Conservation (phyloP, 2,329 filamentous ascomycete genomes). For the Sordariomycetes sp. region DNA sequence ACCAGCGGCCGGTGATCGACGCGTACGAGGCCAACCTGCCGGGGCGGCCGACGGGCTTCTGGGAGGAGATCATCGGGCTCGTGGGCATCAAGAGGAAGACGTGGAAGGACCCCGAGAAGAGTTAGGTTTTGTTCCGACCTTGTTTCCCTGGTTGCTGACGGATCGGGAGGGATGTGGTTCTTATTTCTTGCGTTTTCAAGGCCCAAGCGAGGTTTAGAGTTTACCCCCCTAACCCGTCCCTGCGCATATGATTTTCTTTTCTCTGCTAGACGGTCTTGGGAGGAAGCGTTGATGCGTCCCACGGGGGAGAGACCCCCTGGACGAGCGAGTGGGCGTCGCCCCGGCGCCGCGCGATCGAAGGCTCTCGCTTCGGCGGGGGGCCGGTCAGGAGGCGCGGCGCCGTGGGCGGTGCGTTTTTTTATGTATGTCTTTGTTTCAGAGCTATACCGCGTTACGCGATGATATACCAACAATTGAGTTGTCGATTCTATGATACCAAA, state of each 20-base stretch:
- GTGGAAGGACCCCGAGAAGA: not conserved
- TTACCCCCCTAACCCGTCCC: no score
- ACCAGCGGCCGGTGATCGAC: constrained; percentile 50
- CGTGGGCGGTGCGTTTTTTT: not conserved
- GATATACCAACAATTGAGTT: not conserved
- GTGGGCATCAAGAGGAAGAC: constrained; percentile 23
- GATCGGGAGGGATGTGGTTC: not conserved
- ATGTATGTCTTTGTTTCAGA: not conserved
- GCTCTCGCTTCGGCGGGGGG: not conserved
- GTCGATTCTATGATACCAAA: not conserved
- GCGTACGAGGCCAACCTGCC: constrained; percentile 43
- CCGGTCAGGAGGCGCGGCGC: not conserved
- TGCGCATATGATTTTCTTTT: not conserved
- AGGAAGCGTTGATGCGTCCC: not conserved
- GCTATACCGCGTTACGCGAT: not conserved
- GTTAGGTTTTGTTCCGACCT: not conserved
- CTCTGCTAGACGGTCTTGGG: not conserved
- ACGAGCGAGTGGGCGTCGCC: not conserved
- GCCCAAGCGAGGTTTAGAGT: not conserved
- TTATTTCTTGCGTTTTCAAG: not conserved
- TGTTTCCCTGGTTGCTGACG: not conserved
- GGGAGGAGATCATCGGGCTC: constrained; percentile 39
- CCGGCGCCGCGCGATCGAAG: not conserved
- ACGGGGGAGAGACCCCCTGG: not conserved
- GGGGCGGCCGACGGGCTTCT: constrained; percentile 39